Base-by-base conservation (phyloP, 768 basidiomycete species). In the Termitomyces sp. region DNA sequence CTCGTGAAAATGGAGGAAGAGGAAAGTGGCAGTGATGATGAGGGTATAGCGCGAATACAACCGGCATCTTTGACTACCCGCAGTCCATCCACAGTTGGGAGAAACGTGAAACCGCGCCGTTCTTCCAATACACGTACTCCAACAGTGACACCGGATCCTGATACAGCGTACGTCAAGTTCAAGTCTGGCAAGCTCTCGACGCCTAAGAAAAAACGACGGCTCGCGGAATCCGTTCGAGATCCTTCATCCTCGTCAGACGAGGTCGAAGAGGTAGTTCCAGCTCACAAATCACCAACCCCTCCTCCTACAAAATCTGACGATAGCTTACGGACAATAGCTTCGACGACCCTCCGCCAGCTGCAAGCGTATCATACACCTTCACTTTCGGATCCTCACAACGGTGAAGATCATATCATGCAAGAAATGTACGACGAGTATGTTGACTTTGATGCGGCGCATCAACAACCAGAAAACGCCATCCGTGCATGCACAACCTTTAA, bases 1-100 rank as follows among this genome's bases (percentile, higher is more conserved):
- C 56, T 56, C 53, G 47, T 62, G 1, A 64, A 63, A 47, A 61
- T 60, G 14, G 57, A 65, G 35, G 57, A 58, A 44, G 57, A 49
- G 19, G 49, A 46, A 2, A 56, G 50, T 48, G 19, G 49, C 31
- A 55, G 52, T 32, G 50, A 48, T 31, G 49, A 51, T 14, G 53
- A 47, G 35, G 45, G 23, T 25, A 32, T 44, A 38, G 37, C 19
- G 31, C 51, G 51, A 10, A 25, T 23, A 11, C 44, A 31, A 17
- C 42, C 32, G 31, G 41, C 32, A 5, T 23, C 44, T 44, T 40
- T 54, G 29, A 16, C 44, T 45, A n/a, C 51, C 14, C 29, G 34
- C 17, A 47, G 29, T n/a, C 51, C 46, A 23, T 34, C 52, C 41
- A 53, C 52, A 29, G 11, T 12, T 11, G 32, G 37, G 34, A 37